Conservation (phyloP, 345 rosid genomes). For the Eutrema yunnanense region DNA sequence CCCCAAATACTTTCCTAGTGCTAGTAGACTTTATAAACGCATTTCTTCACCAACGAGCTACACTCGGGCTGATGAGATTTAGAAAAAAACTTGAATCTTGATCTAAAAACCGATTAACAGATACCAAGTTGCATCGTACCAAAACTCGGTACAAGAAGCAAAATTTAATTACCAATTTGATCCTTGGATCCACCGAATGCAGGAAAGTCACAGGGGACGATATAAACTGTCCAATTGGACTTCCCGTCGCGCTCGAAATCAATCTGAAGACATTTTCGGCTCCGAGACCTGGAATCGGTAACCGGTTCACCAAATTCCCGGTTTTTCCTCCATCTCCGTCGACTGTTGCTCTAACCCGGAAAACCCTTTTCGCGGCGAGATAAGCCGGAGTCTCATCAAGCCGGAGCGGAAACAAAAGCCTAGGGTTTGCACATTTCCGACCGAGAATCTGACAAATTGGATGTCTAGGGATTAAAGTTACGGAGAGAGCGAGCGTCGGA, state of each 20-base stretch:
- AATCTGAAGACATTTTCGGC: constrained; percentile 71
- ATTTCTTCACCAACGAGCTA: background rate
- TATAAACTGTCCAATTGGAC: constrained; percentile 85
- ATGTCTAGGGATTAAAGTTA: constrained; percentile 26
- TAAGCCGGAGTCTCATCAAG: background rate
- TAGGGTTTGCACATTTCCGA: constrained; percentile 15
- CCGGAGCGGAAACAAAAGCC: background rate
- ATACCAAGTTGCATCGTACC: background rate
- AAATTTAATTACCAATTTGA: constrained; percentile 55
- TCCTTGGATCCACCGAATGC: constrained; percentile 81
- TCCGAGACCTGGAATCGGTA: constrained; percentile 51
- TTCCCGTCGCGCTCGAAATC: constrained; percentile 70
- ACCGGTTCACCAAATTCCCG: constrained; percentile 50
- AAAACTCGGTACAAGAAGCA: background rate
- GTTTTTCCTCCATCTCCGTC: constrained; percentile 31
- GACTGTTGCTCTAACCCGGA: constrained; percentile 35
- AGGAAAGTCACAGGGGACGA: constrained; percentile 75
- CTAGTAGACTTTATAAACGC: background rate
- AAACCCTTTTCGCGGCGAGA: constrained; percentile 20
- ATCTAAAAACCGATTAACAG: background rate
- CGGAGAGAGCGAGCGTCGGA: constrained; percentile 26
- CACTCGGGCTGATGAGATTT: background rate
- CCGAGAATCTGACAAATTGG: background rate
- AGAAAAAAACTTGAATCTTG: background rate
- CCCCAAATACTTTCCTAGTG: too few species aligned